Percentiles rank a stretch among this genome's conserved stretches.
These are phyloP conservation scores for Sporothrix euskadiensis DNA, from an alignment of 2,329 filamentous ascomycete genomes.

Conservation along the genomic window DNA sequence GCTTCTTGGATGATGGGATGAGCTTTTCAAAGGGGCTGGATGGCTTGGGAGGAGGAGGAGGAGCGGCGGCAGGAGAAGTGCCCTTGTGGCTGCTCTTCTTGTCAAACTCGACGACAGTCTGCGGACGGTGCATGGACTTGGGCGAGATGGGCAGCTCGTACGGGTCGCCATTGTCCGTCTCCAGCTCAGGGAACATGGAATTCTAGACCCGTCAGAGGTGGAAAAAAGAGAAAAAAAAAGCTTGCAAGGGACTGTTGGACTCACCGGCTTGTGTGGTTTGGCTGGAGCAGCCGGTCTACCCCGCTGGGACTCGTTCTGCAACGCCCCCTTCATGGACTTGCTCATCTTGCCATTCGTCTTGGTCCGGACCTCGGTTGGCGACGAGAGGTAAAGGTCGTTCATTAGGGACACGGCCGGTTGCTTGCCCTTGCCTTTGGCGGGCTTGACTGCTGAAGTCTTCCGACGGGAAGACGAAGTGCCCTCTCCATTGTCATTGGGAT, in stretches of 20 bases:
- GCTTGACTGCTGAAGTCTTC: neutral
- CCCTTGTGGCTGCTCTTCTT: neutral
- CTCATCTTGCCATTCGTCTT: conserved; percentile 22
- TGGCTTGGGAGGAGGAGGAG: conserved; percentile 7
- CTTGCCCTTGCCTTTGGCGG: neutral
- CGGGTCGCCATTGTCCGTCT: conserved; percentile 18
- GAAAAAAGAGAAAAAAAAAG: no score
- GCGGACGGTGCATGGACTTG: neutral
- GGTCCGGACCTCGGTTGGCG: conserved; percentile 4
- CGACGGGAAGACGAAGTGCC: neutral
- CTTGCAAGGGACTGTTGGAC: neutral
- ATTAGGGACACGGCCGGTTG: neutral
- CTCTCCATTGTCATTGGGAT: neutral
- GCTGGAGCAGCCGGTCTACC: neutral
- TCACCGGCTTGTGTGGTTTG: conserved; percentile 3
- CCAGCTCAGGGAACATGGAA: conserved; percentile 5
- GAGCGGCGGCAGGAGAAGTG: neutral
- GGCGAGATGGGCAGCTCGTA: conserved; percentile 27
- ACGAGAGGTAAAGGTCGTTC: conserved; percentile 19
- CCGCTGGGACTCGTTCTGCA: conserved; percentile 24
- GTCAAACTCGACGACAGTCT: neutral
- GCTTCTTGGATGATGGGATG: conserved; percentile 17
- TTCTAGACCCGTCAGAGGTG: neutral
- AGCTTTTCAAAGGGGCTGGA: neutral
- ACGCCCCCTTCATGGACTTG: conserved; percentile 28